A percentile compares a stretch with the other conserved stretches of the same genome.
phyloP scores from a whole-genome alignment of 164 flowering plant species.

The Chimonanthus praecox region DNA sequence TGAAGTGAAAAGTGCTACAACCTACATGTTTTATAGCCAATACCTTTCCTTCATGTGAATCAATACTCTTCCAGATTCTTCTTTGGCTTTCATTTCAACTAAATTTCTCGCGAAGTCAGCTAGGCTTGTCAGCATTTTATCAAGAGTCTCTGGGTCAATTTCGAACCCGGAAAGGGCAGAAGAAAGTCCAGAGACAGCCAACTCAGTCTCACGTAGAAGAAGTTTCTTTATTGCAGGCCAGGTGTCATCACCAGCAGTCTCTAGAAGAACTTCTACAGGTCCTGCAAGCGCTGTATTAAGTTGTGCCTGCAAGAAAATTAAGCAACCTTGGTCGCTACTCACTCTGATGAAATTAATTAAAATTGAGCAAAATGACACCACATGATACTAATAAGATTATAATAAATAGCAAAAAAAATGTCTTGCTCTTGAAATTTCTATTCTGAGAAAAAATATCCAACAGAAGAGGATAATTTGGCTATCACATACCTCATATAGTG shows the following conservation, averaged over 20 bases:
- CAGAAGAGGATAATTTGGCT: no score
- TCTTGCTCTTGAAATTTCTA: not conserved
- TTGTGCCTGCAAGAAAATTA: constrained; percentile 44
- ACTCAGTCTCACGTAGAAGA: constrained; percentile 64
- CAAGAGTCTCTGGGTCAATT: constrained; percentile 52
- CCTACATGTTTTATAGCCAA: not conserved
- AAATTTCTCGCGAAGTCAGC: constrained; percentile 65
- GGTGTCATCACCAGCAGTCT: constrained; percentile 74
- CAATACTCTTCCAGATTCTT: constrained; percentile 90
- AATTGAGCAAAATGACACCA: no score
- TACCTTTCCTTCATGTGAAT: constrained; percentile 96
- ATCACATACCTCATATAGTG: constrained; percentile 59
- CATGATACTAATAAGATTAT: no score
- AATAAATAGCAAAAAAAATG: not conserved
- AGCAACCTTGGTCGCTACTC: not conserved
- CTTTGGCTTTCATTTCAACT: constrained; percentile 77
- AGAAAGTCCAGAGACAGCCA: constrained; percentile 68
- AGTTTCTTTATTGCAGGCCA: constrained; percentile 94
- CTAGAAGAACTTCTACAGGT: constrained; percentile 89
- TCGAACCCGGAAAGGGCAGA: constrained; percentile 79
- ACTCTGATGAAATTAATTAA: no score
- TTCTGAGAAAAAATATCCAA: not conserved
- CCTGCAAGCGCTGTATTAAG: constrained; percentile 68
- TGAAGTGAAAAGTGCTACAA: not conserved
- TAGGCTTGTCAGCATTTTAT: constrained; percentile 54